Conservation (phyloP, 345 rosid species). For the Geranium brycei region DNA sequence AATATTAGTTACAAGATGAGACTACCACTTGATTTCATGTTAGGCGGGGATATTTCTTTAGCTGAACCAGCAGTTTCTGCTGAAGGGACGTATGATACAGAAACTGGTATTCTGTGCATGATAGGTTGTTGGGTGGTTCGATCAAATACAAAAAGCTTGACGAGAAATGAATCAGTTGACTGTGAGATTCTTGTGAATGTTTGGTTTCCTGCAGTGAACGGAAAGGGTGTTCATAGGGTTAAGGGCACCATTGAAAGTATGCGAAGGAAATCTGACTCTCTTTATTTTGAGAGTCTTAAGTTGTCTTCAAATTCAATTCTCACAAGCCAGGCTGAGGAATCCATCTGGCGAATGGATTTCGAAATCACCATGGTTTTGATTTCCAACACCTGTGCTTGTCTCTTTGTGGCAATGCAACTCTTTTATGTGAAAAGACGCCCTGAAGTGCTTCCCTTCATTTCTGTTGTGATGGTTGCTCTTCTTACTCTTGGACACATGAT, state of each 20-base stretch:
- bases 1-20: slow-evolving; percentile 57
- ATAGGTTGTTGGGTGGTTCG: slow-evolving; percentile 48
- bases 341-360: slow-evolving; percentile 81
- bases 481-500: slow-evolving; percentile 70
- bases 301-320: slow-evolving; percentile 48
- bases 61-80: slow-evolving; percentile 39
- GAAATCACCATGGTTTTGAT: slow-evolving; percentile 69
- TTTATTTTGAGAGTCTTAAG: slow-evolving; percentile 44
- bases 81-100: slow-evolving; percentile 60
- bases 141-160: slow-evolving; percentile 11
- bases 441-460: slow-evolving; percentile 54
- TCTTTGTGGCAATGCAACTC: slow-evolving; percentile 61
- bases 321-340: slow-evolving; percentile 45
- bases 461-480: slow-evolving; percentile 46
- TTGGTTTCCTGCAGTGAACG: slow-evolving; percentile 48
- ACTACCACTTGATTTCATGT: slow-evolving; percentile 12
- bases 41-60: slow-evolving; percentile 12
- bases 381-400: slow-evolving; percentile 59
- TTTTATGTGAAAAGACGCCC: slow-evolving; percentile 63
- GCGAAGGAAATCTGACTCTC: slow-evolving; percentile 45
- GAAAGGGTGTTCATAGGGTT: slow-evolving; percentile 28
- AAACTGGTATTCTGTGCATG: slow-evolving; percentile 70
- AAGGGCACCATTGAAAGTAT: slow-evolving; percentile 63
- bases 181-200: slow-evolving; percentile 44
- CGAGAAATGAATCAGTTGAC: slow-evolving; percentile 28